A percentile compares a stretch with the other conserved stretches of the same genome.
Evolutionary conservation across 768 basidiomycete species (phyloP).

Genomic region (Tephrocybe sp.): DNA sequence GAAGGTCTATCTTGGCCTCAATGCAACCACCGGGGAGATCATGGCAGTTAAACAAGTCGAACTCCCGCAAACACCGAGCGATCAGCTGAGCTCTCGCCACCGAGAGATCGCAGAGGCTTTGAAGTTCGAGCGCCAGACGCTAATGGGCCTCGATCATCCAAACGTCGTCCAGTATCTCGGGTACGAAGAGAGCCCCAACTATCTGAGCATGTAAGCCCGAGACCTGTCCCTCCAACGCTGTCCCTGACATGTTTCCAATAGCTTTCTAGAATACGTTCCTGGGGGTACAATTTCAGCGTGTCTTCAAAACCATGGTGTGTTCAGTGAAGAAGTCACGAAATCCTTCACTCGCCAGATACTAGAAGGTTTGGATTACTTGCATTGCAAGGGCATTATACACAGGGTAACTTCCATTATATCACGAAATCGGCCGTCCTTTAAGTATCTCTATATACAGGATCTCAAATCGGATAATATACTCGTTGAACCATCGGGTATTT

Average conservation of each 20-base stretch:
- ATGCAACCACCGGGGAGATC: conserved; percentile 88
- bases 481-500: conserved; percentile 78
- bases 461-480: conserved; percentile 95
- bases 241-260: conserved; percentile 28
- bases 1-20: conserved; percentile 87
- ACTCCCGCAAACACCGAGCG: conserved; percentile 70
- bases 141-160: conserved; percentile 86
- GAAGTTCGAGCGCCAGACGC: conserved; percentile 81
- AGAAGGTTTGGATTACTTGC: conserved; percentile 84
- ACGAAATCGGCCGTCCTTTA: conserved; percentile 2
- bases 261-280: conserved; percentile 94
- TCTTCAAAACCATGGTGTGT: conserved; percentile 76
- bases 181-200: conserved; percentile 72
- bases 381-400: conserved; percentile 82
- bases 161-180: conserved; percentile 94
- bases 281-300: conserved; percentile 89
- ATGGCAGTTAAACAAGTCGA: conserved; percentile 98
- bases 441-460: conserved; percentile 49
- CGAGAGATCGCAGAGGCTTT: conserved; percentile 75
- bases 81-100: conserved; percentile 65
- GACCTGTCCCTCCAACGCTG: neutral
- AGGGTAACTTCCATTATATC: conserved; percentile 46
- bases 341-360: conserved; percentile 88
- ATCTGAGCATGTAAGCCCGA: conserved; percentile 73
- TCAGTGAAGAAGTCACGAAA: conserved; percentile 82